phyloP scores from a whole-genome alignment of 2,329 filamentous ascomycete genomes.

The Alternaria sp. region DNA sequence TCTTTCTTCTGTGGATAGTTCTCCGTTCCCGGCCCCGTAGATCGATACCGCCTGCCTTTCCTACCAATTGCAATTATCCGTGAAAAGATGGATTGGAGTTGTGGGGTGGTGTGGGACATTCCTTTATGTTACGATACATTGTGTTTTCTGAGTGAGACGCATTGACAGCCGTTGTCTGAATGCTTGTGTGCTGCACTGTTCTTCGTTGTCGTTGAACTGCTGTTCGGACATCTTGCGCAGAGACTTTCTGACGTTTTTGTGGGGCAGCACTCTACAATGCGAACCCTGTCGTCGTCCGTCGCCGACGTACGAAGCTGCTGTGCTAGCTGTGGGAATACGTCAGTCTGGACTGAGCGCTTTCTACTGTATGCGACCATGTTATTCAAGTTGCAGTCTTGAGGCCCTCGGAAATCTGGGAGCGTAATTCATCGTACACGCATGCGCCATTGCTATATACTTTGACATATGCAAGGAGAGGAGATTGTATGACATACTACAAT shows the following conservation, averaged over 20 bases:
- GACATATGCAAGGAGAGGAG: slow-evolving; percentile 16
- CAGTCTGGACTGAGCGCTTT: too few species aligned
- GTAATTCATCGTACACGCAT: neutral
- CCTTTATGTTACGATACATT: slow-evolving; percentile 5
- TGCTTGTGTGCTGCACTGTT: neutral
- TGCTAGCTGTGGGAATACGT: neutral
- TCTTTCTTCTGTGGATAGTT: slow-evolving; percentile 48
- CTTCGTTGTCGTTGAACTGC: neutral
- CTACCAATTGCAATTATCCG: slow-evolving; percentile 51
- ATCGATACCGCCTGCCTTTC: slow-evolving; percentile 50
- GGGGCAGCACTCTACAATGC: neutral
- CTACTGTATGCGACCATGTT: neutral
- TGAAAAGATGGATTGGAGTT: slow-evolving; percentile 55
- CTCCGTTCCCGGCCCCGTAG: slow-evolving; percentile 57
- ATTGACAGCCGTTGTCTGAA: neutral
- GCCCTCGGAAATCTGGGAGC: neutral
- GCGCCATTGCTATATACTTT: neutral
- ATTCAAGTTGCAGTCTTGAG: neutral
- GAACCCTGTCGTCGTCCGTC: too few species aligned
- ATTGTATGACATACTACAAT: slow-evolving; percentile 9
- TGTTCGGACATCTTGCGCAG: neutral
- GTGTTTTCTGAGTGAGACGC: too few species aligned
- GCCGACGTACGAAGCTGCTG: neutral
- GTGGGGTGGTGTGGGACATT: slow-evolving; percentile 55
- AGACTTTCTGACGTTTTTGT: neutral